These are phyloP conservation scores for Asterophora lycoperdoides DNA, from an alignment of 768 basidiomycete species.

Conservation along the genomic window DNA sequence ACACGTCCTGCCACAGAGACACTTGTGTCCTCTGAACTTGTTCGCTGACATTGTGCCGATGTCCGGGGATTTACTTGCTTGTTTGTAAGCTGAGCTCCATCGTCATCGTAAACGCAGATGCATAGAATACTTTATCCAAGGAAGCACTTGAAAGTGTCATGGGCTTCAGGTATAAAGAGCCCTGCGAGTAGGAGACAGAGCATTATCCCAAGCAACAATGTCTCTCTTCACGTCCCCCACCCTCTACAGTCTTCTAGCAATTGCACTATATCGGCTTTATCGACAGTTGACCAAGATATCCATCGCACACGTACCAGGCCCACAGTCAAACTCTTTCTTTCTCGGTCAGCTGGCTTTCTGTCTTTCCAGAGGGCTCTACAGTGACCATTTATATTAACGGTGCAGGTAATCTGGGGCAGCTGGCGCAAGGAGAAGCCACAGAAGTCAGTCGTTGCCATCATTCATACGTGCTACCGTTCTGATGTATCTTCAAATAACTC, in stretches of 20 bases:
- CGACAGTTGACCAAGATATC: slow-evolving; percentile 28
- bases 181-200: not conserved
- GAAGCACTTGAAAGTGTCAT: not conserved
- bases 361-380: not conserved
- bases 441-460: slow-evolving; percentile 18
- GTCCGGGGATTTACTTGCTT: not conserved
- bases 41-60: not conserved
- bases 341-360: slow-evolving; percentile 26
- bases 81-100: not conserved
- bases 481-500: too few relatives aligned
- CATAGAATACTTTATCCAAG: not conserved
- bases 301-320: slow-evolving; percentile 32
- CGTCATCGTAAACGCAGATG: slow-evolving; percentile 4
- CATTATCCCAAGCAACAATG: slow-evolving; percentile 16
- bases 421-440: slow-evolving; percentile 30
- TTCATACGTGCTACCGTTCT: not conserved
- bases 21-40: not conserved
- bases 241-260: slow-evolving; percentile 7
- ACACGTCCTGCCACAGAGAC: not conserved
- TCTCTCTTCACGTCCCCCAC: slow-evolving; percentile 6
- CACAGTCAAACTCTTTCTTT: slow-evolving; percentile 33
- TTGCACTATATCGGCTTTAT: slow-evolving; percentile 25
- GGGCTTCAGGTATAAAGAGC: slow-evolving; percentile 3
- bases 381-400: not conserved
- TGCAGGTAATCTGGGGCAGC: slow-evolving; percentile 26